phyloP scores from a whole-genome alignment of 768 basidiomycete genomes.

The Mycena metata region DNA sequence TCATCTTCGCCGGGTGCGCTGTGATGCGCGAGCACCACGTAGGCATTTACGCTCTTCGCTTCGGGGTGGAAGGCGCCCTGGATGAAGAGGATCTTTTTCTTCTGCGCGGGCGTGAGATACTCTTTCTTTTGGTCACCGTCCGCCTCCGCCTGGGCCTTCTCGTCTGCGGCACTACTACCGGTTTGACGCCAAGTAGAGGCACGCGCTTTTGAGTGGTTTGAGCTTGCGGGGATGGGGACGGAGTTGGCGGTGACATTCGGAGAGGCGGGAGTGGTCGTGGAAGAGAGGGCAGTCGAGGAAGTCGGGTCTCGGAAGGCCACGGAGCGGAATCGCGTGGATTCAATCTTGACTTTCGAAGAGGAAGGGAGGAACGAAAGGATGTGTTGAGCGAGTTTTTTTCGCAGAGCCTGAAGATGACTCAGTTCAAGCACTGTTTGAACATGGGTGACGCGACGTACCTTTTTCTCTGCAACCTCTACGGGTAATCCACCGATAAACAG shows the following conservation, averaged over 20 bases:
- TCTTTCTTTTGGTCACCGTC: slow-evolving; percentile 64
- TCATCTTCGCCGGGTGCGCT: slow-evolving; percentile 51
- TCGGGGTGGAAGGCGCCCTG: slow-evolving; percentile 89
- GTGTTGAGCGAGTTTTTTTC: slow-evolving; percentile 83
- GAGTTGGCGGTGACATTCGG: slow-evolving; percentile 47
- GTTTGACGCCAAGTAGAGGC: slow-evolving; percentile 68
- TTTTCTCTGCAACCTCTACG: slow-evolving; percentile 79
- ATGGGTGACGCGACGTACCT: slow-evolving; percentile 61
- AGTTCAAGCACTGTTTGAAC: too few relatives aligned
- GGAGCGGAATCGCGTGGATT: slow-evolving; percentile 94
- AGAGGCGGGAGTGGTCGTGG: slow-evolving; percentile 53
- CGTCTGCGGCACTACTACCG: slow-evolving; percentile 46
- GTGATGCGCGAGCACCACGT: slow-evolving; percentile 90
- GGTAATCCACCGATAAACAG: slow-evolving; percentile 94
- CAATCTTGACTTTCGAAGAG: slow-evolving; percentile 73
- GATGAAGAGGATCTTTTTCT: slow-evolving; percentile 95
- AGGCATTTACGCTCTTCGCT: slow-evolving; percentile 85
- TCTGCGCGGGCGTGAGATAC: slow-evolving; percentile 85
- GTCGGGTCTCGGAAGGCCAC: slow-evolving; percentile 91
- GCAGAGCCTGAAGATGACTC: slow-evolving; percentile 64
- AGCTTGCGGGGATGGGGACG: slow-evolving; percentile 11
- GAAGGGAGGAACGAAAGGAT: slow-evolving; percentile 78
- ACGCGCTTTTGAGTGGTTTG: slow-evolving; percentile 67
- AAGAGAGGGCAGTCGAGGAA: slow-evolving; percentile 61
- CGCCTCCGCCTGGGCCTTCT: slow-evolving; percentile 59